Evolutionary conservation across 202 grass and related monocot genomes (phyloP), one percentile per base, ranked within the genome.

Genomic region (Alloteropsis angusta): DNA sequence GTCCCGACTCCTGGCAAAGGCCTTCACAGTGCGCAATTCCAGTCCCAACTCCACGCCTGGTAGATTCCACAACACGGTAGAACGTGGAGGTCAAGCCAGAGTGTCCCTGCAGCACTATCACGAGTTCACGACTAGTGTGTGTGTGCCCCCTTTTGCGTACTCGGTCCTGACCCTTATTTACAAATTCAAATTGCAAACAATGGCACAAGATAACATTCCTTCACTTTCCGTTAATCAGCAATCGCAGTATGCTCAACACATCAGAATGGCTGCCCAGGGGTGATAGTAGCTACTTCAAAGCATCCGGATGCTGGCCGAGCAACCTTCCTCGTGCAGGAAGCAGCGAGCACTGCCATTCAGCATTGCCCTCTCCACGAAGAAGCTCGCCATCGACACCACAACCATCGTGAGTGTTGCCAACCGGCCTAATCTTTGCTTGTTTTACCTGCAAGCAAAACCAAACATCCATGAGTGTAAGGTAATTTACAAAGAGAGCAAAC

Each of bases 311-410:
- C 61, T 6, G 71, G 7, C 91, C 95, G 58, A 97, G 90, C 65
- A 97, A 90, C 61, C 74, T 57, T 30, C 81, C 87, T 92, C 87
- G 83, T 30, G 78, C 57, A 60, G 90, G 87, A 86, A 94, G 85
- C 58, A 98, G 62, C 21, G 89, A 92, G 85, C 91, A 85, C 35
- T 81, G 72, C 82, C 88, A 94, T 66, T 84, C 87, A 43, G 77
- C 32, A 78, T 87, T 67, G 16, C 81, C 85, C 41, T 87, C 85
- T 21, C 39, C 81, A 47, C 37, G 60, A 83, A 92, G 84, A 78
- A 98, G 89, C 81, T 98, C 95, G 4, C 89, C 92, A 5, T 98
- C 92, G 8, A 98, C 85, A 41, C 95, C 95, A 52, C 87, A 92
- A 9, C 85, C 83, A 47, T 79, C 89, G 34, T 90, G 91, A 63